Evolutionary conservation across 352 stramenopile species (phyloP).

Genomic region (Pythium plurisporium): DNA sequence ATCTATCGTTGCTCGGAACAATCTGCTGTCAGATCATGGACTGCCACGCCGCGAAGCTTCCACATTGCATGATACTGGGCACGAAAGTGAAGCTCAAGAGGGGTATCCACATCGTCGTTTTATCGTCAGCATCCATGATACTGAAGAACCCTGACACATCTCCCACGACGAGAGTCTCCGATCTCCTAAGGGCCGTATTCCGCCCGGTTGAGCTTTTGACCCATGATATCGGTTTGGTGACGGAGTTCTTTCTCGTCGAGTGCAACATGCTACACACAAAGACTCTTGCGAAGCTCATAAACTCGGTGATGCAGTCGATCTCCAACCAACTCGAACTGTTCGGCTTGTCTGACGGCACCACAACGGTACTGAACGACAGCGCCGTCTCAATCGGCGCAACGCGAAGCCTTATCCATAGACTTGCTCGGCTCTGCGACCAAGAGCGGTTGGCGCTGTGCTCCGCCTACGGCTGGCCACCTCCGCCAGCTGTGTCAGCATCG

Average conservation of each 20-base stretch:
- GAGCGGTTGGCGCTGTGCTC: constrained; percentile 5
- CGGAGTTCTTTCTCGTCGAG: constrained; percentile 37
- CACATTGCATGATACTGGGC: constrained; percentile 37
- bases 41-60: constrained; percentile 28
- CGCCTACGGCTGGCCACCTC: constrained; percentile 15
- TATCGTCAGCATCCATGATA: not conserved
- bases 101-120: constrained; percentile 39
- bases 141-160: not conserved
- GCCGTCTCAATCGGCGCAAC: not conserved
- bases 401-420: not conserved
- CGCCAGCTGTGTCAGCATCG: not conserved
- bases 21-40: constrained; percentile 51
- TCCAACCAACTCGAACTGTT: constrained; percentile 9
- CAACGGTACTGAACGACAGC: not conserved
- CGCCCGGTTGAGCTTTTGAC: constrained; percentile 27
- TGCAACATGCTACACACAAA: constrained; percentile 31
- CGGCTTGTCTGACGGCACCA: not conserved
- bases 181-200: constrained; percentile 46
- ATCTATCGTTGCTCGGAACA: constrained; percentile 25
- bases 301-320: constrained; percentile 23
- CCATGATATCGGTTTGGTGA: constrained; percentile 37
- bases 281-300: constrained; percentile 34
- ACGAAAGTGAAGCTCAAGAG: constrained; percentile 39
- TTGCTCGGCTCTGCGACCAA: constrained; percentile 2
- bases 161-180: too few relatives aligned